Evolutionary conservation across 352 stramenopile species (phyloP).

Genomic region (Pythium volutum): DNA sequence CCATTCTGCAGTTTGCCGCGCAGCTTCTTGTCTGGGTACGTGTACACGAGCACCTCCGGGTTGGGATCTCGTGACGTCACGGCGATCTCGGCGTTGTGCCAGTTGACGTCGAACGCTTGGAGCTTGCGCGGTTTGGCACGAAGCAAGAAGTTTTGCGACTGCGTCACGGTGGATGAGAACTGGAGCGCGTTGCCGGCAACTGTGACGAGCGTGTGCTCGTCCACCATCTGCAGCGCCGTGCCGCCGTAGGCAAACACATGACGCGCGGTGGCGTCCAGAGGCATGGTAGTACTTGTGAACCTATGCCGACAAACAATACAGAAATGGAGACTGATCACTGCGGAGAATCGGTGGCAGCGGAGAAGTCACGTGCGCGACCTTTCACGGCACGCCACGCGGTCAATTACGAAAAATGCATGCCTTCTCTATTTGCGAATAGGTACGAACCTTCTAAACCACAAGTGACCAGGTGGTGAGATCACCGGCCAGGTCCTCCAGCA

Average conservation of each 20-base stretch:
- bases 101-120: conserved; percentile 65
- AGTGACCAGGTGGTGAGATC: conserved; percentile 7
- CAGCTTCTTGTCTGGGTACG: conserved; percentile 75
- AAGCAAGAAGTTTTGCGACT: conserved; percentile 63
- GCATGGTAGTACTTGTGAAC: conserved; percentile 23
- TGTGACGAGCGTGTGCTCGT: conserved; percentile 65
- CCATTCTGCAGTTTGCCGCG: conserved; percentile 43
- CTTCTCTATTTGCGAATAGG: background rate
- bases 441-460: conserved; percentile 12
- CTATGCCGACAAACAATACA: background rate
- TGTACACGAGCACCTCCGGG: conserved; percentile 61
- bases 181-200: conserved; percentile 61
- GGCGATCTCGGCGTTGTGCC: conserved; percentile 49
- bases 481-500: conserved; percentile 26
- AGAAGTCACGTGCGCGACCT: background rate
- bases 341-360: too few species aligned
- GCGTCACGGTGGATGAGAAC: conserved; percentile 61
- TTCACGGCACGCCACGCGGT: background rate
- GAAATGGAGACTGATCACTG: background rate
- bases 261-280: conserved; percentile 53
- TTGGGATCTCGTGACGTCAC: conserved; percentile 49
- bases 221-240: conserved; percentile 49
- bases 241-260: conserved; percentile 70
- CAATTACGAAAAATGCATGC: conserved; percentile 7
- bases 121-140: conserved; percentile 50